Conservation (phyloP, 495 filamentous ascomycete genomes). For the Jackrogersella minutella region DNA sequence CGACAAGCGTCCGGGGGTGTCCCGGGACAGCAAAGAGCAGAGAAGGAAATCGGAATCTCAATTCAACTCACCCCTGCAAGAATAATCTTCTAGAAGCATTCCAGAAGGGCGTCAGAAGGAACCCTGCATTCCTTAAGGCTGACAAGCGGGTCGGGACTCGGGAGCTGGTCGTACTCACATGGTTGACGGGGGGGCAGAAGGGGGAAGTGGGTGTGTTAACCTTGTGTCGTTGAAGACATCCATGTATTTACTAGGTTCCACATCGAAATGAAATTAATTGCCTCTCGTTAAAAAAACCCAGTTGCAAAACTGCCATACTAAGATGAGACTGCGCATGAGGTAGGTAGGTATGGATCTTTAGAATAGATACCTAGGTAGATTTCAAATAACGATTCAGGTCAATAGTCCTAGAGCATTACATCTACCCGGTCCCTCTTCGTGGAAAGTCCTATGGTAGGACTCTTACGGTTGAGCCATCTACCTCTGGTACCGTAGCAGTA, state of each 20-base stretch:
- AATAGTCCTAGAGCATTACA: not conserved
- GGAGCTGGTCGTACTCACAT: not conserved
- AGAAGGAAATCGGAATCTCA: conserved; percentile 11
- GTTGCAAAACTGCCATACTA: not conserved
- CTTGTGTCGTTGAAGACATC: not conserved
- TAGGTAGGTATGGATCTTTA: not conserved
- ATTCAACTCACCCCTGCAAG: not conserved
- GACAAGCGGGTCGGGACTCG: not conserved
- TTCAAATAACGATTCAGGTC: conserved; percentile 1
- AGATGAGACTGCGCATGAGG: conserved; percentile 1
- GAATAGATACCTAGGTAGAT: not conserved
- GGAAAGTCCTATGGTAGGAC: conserved; percentile 11
- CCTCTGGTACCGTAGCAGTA: not conserved
- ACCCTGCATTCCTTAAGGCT: conserved; percentile 8
- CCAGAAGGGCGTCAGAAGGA: conserved; percentile 1
- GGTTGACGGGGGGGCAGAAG: not conserved
- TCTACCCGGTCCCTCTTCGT: not conserved
- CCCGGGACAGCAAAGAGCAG: not conserved
- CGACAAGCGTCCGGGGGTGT: not conserved
- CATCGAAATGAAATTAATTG: conserved; percentile 19
- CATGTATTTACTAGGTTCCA: conserved; percentile 5
- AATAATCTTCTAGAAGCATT: conserved; percentile 15
- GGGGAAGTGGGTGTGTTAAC: not conserved
- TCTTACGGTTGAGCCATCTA: not conserved
- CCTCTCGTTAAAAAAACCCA: not conserved